These are phyloP conservation scores for Bryopsis sp. DNA, from an alignment of 139 green algal species.

Conservation along the genomic window DNA sequence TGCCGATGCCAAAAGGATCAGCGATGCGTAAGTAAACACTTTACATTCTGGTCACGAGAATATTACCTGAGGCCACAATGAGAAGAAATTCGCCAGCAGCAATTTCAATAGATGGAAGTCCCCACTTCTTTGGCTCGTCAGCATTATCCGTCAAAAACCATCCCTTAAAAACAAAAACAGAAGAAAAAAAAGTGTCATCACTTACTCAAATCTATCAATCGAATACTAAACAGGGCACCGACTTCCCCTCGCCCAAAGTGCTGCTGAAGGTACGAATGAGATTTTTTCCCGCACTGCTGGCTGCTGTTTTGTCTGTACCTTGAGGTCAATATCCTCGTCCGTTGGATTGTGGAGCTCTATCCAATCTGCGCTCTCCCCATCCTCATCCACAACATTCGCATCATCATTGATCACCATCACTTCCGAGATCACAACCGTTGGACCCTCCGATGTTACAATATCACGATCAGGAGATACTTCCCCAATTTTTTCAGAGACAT, in stretches of 20 bases:
- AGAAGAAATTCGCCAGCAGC: not conserved
- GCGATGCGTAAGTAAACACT: no score
- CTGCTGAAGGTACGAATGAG: no score
- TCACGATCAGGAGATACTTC: not conserved
- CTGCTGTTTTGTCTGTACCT: no score
- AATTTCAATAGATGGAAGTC: not conserved
- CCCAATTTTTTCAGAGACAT: not conserved
- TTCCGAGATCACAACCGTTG: constrained; percentile 1
- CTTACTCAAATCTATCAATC: no score
- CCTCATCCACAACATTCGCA: not conserved
- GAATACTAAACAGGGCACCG: no score
- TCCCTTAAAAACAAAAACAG: not conserved
- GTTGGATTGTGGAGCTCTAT: constrained; percentile 12
- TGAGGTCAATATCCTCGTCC: no score
- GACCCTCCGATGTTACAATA: not conserved
- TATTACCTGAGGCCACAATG: constrained; percentile 7
- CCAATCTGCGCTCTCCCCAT: constrained; percentile 11
- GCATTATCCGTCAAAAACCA: constrained; percentile 13
- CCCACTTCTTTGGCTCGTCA: constrained; percentile 10
- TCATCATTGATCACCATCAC: not conserved
- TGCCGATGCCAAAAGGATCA: no score
- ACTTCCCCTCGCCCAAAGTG: no score
- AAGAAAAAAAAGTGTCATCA: no score
- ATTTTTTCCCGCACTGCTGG: no score
- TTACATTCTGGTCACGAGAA: no score